phyloP scores from a whole-genome alignment of 164 flowering plant species.

The Umbilicus rupestris region DNA sequence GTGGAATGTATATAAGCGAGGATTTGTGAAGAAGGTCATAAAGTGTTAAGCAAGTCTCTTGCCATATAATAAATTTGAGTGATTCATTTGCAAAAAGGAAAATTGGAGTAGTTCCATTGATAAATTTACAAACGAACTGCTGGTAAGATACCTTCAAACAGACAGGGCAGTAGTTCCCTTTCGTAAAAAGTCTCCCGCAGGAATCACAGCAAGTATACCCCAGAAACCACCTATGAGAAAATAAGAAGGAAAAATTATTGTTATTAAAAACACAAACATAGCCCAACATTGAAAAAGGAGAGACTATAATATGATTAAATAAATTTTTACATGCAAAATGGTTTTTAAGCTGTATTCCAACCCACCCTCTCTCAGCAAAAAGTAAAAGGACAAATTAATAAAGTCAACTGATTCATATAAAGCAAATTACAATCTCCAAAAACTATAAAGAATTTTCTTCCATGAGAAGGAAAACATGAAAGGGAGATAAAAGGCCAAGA shows the following conservation, averaged over 20 bases:
- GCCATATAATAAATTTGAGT: not conserved
- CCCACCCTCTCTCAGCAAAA: not conserved
- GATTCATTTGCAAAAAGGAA: not conserved
- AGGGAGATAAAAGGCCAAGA: not conserved
- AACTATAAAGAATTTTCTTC: not conserved
- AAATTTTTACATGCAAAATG: not conserved
- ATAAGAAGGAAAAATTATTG: slow-evolving; percentile 1
- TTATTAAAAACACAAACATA: not conserved
- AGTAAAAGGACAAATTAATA: not conserved
- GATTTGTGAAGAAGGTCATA: not conserved
- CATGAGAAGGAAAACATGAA: not conserved
- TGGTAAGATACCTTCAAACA: slow-evolving; percentile 71
- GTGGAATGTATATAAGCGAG: not conserved
- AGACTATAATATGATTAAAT: not conserved
- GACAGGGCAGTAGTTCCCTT: slow-evolving; percentile 94
- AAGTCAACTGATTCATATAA: not conserved
- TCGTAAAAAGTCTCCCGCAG: slow-evolving; percentile 95
- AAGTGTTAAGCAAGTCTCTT: not conserved
- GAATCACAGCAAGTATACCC: slow-evolving; percentile 98
- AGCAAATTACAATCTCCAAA: not conserved
- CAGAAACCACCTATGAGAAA: slow-evolving; percentile 77
- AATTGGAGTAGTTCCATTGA: not conserved
- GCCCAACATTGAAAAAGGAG: not conserved
- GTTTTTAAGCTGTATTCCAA: not conserved
- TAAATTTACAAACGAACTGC: not conserved